Conservation (phyloP, 768 basidiomycete genomes). For the Tylopilus intermedius region DNA sequence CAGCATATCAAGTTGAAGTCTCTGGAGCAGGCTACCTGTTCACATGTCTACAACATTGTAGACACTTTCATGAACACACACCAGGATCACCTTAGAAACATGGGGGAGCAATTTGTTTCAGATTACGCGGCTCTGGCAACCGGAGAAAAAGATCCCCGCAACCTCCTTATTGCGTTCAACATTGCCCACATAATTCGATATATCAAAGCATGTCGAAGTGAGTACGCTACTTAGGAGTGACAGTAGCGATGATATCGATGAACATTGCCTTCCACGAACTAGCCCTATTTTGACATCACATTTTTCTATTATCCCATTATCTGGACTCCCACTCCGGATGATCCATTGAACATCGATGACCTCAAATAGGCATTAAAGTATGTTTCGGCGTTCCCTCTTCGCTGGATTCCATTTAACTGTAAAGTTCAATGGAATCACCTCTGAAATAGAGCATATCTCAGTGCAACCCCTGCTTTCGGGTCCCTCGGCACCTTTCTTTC, state of each 20-base stretch:
- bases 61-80: slow-evolving; percentile 48
- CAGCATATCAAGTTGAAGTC: slow-evolving; percentile 74
- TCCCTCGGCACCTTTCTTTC: slow-evolving; percentile 81
- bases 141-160: slow-evolving; percentile 96
- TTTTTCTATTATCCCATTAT: slow-evolving; percentile 99
- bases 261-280: background rate
- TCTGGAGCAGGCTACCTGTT: slow-evolving; percentile 77
- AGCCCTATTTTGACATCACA: slow-evolving; percentile 91
- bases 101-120: slow-evolving; percentile 68
- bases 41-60: slow-evolving; percentile 74
- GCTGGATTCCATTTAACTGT: slow-evolving; percentile 1
- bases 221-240: slow-evolving; percentile 17
- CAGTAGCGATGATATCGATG: background rate
- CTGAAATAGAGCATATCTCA: slow-evolving; percentile 55
- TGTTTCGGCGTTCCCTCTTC: slow-evolving; percentile 2
- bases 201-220: slow-evolving; percentile 72
- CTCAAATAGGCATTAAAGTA: slow-evolving; percentile 70
- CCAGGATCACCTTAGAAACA: slow-evolving; percentile 55
- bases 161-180: slow-evolving; percentile 84
- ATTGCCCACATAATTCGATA: slow-evolving; percentile 81
- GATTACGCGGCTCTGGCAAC: slow-evolving; percentile 80
- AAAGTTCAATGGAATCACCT: background rate
- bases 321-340: slow-evolving; percentile 88
- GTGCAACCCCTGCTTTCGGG: slow-evolving; percentile 78
- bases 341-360: slow-evolving; percentile 88